Evolutionary conservation across 139 green algal species (phyloP).

Genomic region (Zygnema cylindricum): DNA sequence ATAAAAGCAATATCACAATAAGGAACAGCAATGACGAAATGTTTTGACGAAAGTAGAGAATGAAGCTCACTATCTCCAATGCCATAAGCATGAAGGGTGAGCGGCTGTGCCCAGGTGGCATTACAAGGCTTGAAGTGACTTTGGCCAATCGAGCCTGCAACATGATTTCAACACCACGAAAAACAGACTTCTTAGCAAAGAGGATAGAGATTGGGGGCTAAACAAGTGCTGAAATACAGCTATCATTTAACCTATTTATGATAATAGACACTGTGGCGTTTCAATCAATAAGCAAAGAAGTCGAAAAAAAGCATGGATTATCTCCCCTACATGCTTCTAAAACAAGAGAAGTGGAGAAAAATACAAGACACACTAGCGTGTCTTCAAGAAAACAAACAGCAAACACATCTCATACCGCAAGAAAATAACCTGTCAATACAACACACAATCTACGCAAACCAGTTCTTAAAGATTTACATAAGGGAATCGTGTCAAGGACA

Average conservation of each 20-base stretch:
- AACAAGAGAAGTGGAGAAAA: neutral
- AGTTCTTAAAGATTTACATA: no score
- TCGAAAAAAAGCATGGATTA: no score
- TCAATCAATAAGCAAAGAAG: no score
- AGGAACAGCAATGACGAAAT: neutral
- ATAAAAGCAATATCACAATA: neutral
- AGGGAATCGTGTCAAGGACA: no score
- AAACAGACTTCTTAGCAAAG: neutral
- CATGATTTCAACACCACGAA: neutral
- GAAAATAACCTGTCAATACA: no score
- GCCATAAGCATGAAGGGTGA: neutral
- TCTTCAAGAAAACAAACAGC: no score
- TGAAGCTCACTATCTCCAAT: neutral
- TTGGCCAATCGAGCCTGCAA: conserved; percentile 9
- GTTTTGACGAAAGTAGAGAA: neutral
- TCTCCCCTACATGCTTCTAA: neutral
- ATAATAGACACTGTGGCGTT: neutral
- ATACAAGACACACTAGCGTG: no score
- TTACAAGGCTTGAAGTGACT: neutral
- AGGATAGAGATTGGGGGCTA: neutral
- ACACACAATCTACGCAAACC: no score
- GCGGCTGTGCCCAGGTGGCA: neutral
- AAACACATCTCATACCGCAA: no score
- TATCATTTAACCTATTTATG: neutral
- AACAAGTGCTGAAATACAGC: no score